These are phyloP conservation scores for Russula emetica DNA, from an alignment of 768 basidiomycete species.

Conservation along the genomic window DNA sequence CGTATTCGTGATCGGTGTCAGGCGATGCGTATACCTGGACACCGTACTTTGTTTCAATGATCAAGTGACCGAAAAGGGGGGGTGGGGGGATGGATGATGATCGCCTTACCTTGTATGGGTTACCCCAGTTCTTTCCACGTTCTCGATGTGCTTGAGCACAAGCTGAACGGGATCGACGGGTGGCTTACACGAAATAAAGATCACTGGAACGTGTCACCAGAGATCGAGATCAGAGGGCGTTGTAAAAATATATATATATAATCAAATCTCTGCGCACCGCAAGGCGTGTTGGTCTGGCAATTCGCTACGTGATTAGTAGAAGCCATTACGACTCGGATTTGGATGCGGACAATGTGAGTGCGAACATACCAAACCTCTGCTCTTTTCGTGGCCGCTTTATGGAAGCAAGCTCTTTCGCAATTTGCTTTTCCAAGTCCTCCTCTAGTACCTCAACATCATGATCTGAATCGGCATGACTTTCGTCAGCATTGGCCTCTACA, in stretches of 20 bases:
- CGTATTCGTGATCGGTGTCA: slow-evolving; percentile 64
- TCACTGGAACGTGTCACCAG: slow-evolving; percentile 41
- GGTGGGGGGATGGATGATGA: no score
- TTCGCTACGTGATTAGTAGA: slow-evolving; percentile 51
- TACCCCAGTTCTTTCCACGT: slow-evolving; percentile 57
- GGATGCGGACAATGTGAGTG: not conserved
- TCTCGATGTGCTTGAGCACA: slow-evolving; percentile 57
- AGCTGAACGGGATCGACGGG: slow-evolving; percentile 75
- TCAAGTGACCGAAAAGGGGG: not conserved
- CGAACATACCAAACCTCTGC: slow-evolving; percentile 59
- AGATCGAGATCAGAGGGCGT: no score
- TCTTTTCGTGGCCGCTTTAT: slow-evolving; percentile 63
- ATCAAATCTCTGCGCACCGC: slow-evolving; percentile 50
- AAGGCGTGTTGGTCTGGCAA: slow-evolving; percentile 75
- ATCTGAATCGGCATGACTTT: slow-evolving; percentile 30
- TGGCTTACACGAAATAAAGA: slow-evolving; percentile 75
- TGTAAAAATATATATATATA: no score
- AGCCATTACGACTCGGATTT: slow-evolving; percentile 1
- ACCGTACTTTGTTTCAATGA: not conserved
- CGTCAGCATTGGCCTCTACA: slow-evolving; percentile 8
- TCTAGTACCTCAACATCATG: slow-evolving; percentile 32
- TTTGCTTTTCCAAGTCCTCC: slow-evolving; percentile 60
- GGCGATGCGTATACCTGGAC: slow-evolving; percentile 59
- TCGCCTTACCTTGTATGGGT: slow-evolving; percentile 56
- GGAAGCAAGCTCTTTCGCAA: slow-evolving; percentile 65